A percentile compares a stretch with the other conserved stretches of the same genome.
These are phyloP conservation scores for Talaromyces albobiverticillius DNA, from an alignment of 2,329 filamentous ascomycete species.

Conservation along the genomic window DNA sequence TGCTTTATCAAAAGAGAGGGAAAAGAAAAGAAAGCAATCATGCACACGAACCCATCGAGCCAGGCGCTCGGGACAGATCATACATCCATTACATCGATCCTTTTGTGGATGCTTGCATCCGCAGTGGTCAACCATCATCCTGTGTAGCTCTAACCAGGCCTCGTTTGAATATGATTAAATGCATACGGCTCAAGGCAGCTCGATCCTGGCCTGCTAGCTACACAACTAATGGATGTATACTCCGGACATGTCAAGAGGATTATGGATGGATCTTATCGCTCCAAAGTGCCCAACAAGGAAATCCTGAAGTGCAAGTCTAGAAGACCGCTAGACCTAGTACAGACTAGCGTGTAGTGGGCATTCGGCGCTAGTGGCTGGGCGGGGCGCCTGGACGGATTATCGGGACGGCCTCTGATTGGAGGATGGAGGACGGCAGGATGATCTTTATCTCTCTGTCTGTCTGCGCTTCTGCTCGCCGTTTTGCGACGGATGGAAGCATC, in stretches of 20 bases:
- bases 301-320: background rate
- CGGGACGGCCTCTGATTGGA: conserved; percentile 5
- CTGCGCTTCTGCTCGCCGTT: no score
- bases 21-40: no score
- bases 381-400: conserved; percentile 6
- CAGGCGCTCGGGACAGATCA: background rate
- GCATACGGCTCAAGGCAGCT: no score
- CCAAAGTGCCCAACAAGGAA: background rate
- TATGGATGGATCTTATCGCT: no score
- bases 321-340: background rate
- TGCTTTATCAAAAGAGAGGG: no score
- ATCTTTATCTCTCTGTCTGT: background rate
- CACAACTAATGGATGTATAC: no score
- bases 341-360: background rate
- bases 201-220: no score
- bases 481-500: background rate
- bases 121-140: no score
- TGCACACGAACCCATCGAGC: no score
- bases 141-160: background rate
- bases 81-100: background rate
- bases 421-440: background rate
- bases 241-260: no score
- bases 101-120: background rate
- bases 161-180: no score
- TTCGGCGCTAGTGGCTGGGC: conserved; percentile 1